phyloP scores from a whole-genome alignment of 148 eudicot species.

The Chenopodium berlandieri region DNA sequence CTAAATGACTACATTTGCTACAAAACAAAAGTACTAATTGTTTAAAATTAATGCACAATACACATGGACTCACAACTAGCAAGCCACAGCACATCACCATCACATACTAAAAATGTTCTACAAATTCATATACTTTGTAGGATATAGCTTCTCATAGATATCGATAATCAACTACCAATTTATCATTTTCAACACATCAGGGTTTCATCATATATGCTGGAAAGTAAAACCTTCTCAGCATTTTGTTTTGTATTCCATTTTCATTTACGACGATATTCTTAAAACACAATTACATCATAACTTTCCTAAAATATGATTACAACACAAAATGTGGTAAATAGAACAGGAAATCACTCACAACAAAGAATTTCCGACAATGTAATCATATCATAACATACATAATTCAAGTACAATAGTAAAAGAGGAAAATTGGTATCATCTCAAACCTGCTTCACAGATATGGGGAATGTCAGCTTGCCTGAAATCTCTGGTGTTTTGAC shows the following conservation, averaged over 20 bases:
- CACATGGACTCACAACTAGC: not conserved
- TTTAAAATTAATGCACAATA: not conserved
- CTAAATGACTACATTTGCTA: not conserved
- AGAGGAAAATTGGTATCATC: not conserved
- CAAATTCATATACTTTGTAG: not conserved
- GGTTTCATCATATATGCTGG: not conserved
- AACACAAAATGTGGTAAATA: not conserved
- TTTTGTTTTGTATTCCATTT: not conserved
- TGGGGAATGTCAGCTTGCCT: conserved; percentile 78
- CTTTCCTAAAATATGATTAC: not conserved
- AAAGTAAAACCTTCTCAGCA: not conserved
- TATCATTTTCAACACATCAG: no score
- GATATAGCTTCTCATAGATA: not conserved
- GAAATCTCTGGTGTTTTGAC: conserved; percentile 62
- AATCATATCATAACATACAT: conserved; percentile 12
- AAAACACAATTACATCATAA: not conserved
- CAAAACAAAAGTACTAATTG: not conserved
- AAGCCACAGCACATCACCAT: not conserved
- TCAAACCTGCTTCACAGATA: conserved; percentile 88
- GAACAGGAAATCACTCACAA: no score
- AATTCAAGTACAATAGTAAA: not conserved
- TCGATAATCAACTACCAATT: not conserved
- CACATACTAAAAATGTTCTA: not conserved
- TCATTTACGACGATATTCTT: not conserved
- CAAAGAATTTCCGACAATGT: no score